Percentiles rank a stretch among this genome's conserved stretches.
Evolutionary conservation across 176 grass and related monocot genomes (phyloP).

Genomic region (Chrysopogon serrulatus): DNA sequence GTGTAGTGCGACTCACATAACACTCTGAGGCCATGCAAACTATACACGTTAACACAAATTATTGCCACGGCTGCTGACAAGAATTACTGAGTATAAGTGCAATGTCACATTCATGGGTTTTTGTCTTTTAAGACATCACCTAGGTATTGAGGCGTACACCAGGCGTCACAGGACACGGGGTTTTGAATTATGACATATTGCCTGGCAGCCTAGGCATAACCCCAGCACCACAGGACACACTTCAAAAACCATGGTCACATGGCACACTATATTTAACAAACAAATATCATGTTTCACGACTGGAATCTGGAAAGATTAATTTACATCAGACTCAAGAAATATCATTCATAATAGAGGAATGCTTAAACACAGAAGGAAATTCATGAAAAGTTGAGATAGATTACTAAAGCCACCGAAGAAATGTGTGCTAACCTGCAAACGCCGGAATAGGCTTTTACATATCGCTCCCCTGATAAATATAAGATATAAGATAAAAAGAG

Average conservation of each 20-base stretch:
- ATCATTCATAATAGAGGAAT: constrained; percentile 14
- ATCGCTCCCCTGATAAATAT: constrained; percentile 75
- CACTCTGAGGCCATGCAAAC: background rate
- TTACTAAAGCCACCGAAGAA: constrained; percentile 1
- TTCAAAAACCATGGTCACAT: background rate
- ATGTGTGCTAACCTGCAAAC: constrained; percentile 75
- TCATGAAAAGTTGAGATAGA: background rate
- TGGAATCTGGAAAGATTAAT: background rate
- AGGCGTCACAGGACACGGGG: background rate
- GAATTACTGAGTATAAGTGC: background rate
- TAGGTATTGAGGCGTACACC: background rate
- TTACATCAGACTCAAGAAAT: background rate
- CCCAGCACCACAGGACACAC: background rate
- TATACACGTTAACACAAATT: background rate
- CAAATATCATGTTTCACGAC: constrained; percentile 6
- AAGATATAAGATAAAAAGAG: background rate
- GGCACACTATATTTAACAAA: background rate
- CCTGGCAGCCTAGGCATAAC: background rate
- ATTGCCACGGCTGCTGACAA: background rate
- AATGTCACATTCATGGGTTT: background rate
- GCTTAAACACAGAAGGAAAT: background rate
- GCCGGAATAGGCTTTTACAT: constrained; percentile 97
- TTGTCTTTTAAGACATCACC: background rate
- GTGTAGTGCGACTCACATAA: background rate
- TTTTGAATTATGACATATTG: background rate